Percentiles rank a stretch among this genome's conserved stretches.
Conservation (phyloP, 1,284 basidiomycete genomes). For the Melanopsichium pennsylvanicum region DNA sequence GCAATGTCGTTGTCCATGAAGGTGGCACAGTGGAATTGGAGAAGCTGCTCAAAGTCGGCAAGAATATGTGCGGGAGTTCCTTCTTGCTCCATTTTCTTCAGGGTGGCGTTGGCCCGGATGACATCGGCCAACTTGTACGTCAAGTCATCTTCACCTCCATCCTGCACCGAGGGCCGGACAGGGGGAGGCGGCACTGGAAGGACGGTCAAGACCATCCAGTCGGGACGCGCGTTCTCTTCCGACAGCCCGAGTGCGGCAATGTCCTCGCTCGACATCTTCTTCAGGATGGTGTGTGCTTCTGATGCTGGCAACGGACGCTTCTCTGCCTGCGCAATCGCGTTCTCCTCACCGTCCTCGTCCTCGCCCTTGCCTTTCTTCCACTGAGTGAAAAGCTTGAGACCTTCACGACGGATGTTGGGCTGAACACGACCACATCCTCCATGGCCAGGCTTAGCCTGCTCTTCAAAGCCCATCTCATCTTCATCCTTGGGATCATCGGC, state of each 20-base stretch:
- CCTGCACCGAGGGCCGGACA: constrained; percentile 95
- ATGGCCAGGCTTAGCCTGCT: constrained; percentile 72
- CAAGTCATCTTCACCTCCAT: constrained; percentile 97
- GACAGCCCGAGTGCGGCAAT: constrained; percentile 91
- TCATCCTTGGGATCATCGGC: constrained; percentile 71
- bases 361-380: constrained; percentile 93
- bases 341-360: constrained; percentile 72
- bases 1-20: constrained; percentile 99
- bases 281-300: constrained; percentile 75
- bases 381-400: constrained; percentile 92
- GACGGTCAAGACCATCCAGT: constrained; percentile 99
- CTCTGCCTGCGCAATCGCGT: constrained; percentile 79
- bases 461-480: constrained; percentile 58
- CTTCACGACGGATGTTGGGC: constrained; percentile 91
- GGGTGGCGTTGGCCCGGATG: constrained; percentile 91
- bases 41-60: constrained; percentile 92
- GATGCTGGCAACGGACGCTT: constrained; percentile 85
- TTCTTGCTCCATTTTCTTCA: constrained; percentile 92
- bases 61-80: constrained; percentile 96
- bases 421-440: constrained; percentile 95
- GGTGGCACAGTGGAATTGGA: constrained; percentile 94
- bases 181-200: constrained; percentile 97
- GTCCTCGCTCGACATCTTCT: constrained; percentile 82
- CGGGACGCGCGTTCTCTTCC: constrained; percentile 93
- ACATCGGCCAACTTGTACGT: constrained; percentile 98